Evolutionary conservation across 495 filamentous ascomycete genomes (phyloP), one percentile per base, ranked within the genome.

Genomic region (Penicillium waksmanii): DNA sequence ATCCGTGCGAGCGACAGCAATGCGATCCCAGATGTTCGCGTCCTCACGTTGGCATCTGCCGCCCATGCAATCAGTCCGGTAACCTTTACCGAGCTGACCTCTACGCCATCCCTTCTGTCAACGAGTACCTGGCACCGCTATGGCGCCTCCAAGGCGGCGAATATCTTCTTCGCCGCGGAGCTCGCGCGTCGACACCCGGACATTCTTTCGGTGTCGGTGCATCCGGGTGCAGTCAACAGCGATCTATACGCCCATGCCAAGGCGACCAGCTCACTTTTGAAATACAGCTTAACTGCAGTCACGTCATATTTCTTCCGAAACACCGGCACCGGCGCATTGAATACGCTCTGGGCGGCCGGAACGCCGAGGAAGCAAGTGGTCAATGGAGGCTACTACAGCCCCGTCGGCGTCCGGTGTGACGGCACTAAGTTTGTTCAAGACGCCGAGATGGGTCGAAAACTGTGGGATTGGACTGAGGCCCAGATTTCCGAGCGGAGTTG

Each of bases 181-280:
- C 75, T 93, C 13, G 84, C 85, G 0, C 71, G 72, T 15, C 79
- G 80, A 3, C 77, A 88, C 65, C 85, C 85, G 0, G 68, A 77
- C 33, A 81, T 90, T 46, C 79, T 73, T 0, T 79, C 77, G 10
- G 73, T 88, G 0, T 64, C 86, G 0, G 76, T 92, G 0, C 87
- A 92, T 54, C 91, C 91, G 0, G 90, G 91, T 6, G 63, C 85
- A 1, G 83, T 91, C 27, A 52, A 65, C 3, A 91, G 86, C 12
- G 75, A 82, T 1, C 62, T 91, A 6, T 81, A 81, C 55, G 27
- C 44, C 12, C 65, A 73, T 25, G 62, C 76, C 19, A 63, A 65
- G 35, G 47, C 66, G 2, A 57, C 61, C 5, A 73, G 70, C 43
- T 51, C 56, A 6, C 25, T 74, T 8, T 36, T 78, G 21, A 62